Base-by-base conservation (phyloP, 2,329 filamentous ascomycete species). In the Paraphaeosphaeria minitans region DNA sequence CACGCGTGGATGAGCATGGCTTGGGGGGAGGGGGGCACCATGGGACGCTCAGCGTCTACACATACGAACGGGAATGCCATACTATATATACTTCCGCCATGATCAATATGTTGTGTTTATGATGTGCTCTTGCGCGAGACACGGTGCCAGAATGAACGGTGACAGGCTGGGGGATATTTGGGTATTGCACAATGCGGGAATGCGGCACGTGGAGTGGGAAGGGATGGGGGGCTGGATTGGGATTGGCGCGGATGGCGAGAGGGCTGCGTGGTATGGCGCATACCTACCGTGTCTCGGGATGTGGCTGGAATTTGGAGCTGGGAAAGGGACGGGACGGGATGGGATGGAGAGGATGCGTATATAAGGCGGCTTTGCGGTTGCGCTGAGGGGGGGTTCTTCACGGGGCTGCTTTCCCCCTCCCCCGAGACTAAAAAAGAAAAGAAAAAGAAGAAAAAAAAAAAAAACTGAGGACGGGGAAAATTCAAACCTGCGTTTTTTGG, bases 101-200 rank as follows among this genome's bases (percentile, higher is more conserved):
- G 31, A 39, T 39, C 47, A 50, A 37, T 50, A 37, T 37, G 16
- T 37, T 37, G 47, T 39, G 37, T 22, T 37, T 50, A 50, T 50
- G 47, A 31, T 39, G 33, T 50, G 31, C n/a, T 50, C 4, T 50
- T 50, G 47, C 47, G 31, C 8, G 12, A 47, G 19, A n/a, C 37
- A 16, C 4, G 3, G 29, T 42, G 39, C 39, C n/a, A n/a, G n/a
- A n/a, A n/a, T 39, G 39, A 42, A 19, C 39, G 39, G 39, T 19
- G 8, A 39, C 3, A 4, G 35, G 35, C n/a, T 10, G 16, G 37
- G 37, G 14, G 8, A n/a, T 6, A 8, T 19, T 39, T 39, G 16
- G 16, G 37, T 6, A 39, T 39, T 39, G 19, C 5, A 16, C 19
- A 43, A 22, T 12, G 41, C 41, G 41, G 41, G 19, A n/a, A 13